Conservation (phyloP, 2,329 filamentous ascomycete genomes). For the Pseudogymnoascus destructans region DNA sequence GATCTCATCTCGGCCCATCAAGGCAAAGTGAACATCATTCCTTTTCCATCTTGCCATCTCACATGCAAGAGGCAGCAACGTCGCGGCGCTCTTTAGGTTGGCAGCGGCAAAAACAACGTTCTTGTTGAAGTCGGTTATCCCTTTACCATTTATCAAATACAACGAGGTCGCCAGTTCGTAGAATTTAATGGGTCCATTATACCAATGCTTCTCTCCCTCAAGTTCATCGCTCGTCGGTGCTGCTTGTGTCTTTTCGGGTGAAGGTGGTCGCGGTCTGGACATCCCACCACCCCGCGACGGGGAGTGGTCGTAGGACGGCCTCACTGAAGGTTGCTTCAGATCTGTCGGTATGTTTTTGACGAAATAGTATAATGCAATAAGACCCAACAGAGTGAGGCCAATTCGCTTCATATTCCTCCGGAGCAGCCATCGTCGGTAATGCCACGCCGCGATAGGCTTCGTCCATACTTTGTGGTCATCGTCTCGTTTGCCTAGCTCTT, state of each 20-base stretch:
- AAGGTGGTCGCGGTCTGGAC: conserved; percentile 1
- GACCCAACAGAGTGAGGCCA: conserved; percentile 33
- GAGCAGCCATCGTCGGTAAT: conserved; percentile 30
- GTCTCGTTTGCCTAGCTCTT: conserved; percentile 52
- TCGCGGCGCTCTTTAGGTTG: conserved; percentile 57
- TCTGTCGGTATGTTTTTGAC: conserved; percentile 48
- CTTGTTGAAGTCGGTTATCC: conserved; percentile 40
- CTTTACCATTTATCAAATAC: conserved; percentile 43
- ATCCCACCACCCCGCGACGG: neutral
- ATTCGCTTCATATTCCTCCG: conserved; percentile 44
- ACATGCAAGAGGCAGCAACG: conserved; percentile 70
- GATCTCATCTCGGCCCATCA: conserved; percentile 63
- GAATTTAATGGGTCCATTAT: conserved; percentile 59
- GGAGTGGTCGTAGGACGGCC: conserved; percentile 25
- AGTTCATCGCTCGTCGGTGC: conserved; percentile 13
- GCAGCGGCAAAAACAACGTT: conserved; percentile 73
- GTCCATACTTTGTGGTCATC: conserved; percentile 40
- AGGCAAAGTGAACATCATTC: conserved; percentile 68
- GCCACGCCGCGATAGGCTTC: conserved; percentile 24
- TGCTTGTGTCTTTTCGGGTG: conserved; percentile 8
- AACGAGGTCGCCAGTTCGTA: conserved; percentile 51
- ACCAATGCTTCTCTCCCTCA: conserved; percentile 33
- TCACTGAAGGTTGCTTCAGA: conserved; percentile 22
- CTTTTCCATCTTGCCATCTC: conserved; percentile 60
- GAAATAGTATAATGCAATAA: conserved; percentile 47